Base-by-base conservation (phyloP, 139 green algal species). In the Chlamydomonas asymmetrica region DNA sequence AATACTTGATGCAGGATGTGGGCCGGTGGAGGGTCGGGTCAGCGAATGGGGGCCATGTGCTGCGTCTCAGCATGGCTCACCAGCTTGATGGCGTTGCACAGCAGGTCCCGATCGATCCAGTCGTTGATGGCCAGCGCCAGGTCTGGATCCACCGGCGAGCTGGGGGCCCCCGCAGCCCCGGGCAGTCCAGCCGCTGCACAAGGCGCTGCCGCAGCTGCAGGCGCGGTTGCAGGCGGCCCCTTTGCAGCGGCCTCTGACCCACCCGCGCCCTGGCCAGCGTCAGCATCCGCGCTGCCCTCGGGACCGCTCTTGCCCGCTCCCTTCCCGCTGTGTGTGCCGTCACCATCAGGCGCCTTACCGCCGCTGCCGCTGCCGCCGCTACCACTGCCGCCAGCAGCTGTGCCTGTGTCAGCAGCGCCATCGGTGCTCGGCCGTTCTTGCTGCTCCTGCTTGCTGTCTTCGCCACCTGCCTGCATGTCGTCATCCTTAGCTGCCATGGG, bases 51-150 rank as follows among this genome's bases (percentile, higher is more conserved):
- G n/a, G n/a, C n/a, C n/a, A n/a, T n/a, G n/a, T n/a, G n/a, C n/a
- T n/a, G n/a, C n/a, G n/a, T n/a, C n/a, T 57, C 49, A 57, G 49
- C 49, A 57, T 63, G 20, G 56, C 65, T 0, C 62, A 86, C 90
- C 85, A 87, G 77, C 0, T 48, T 38, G 66, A 93, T 93, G 65
- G 92, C 75, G 27, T 85, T 84, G 1, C 89, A 89, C 23, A 93
- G 67, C 38, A 97, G 84, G 29, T 66, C 56, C 0, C 61, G 52
- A 57, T 97, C 89, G 56, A 96, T 84, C 88, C 89, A 96, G 29
- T 81, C 74, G 61, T 78, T 68, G 48, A 83, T 73, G 25, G 77
- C 77, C 2, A 71, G 41, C 40, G 66, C 56, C 70, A 68, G 56
- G 35, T 40, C 70, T 1, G 56, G 70, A 57, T 68, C 70, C 23